Evolutionary conservation across 345 rosid genomes (phyloP), one percentile per base, ranked within the genome.

Genomic region (Durio zibethinus): DNA sequence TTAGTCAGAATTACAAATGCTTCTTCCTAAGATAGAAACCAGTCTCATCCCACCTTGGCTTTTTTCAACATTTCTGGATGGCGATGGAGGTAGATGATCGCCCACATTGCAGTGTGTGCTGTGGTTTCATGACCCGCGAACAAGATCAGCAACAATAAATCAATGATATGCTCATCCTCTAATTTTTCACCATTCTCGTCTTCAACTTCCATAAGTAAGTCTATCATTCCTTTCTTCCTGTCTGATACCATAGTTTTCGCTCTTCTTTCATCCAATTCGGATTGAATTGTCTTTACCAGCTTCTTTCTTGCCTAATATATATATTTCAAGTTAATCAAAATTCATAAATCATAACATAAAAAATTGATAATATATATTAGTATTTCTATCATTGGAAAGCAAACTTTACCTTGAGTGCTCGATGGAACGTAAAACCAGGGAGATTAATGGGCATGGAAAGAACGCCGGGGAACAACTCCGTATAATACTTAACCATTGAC

Each of bases 381-480:
- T 33, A 1, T 33, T n/a, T n/a, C n/a, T n/a, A n/a, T n/a, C n/a
- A n/a, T n/a, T n/a, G n/a, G n/a, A 33, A 33, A 35, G 2, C 43
- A 43, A 47, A 29, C 73, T 86, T 83, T 84, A 85, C 73, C 73
- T 69, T 47, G 53, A 83, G 77, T 33, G 91, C 85, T 61, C 59
- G 59, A 68, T 83, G 72, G 66, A 78, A 87, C 20, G 82, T 82
- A 66, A 84, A 87, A 10, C 90, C 88, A 0, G 89, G 92, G 72
- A 87, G 40, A 66, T 85, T 83, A 72, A 89, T 81, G 12, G 85
- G 85, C 77, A 85, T 65, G 33, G 88, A 81, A 71, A 82, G 74
- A 20, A 85, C 36, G 12, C 89, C 85, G 20, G 59, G 64, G 62
- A 36, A 52, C 10, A 76, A 45, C 35, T 76, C 73, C 1, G 38